phyloP scores from a whole-genome alignment of 768 basidiomycete species.

The Postia placenta region DNA sequence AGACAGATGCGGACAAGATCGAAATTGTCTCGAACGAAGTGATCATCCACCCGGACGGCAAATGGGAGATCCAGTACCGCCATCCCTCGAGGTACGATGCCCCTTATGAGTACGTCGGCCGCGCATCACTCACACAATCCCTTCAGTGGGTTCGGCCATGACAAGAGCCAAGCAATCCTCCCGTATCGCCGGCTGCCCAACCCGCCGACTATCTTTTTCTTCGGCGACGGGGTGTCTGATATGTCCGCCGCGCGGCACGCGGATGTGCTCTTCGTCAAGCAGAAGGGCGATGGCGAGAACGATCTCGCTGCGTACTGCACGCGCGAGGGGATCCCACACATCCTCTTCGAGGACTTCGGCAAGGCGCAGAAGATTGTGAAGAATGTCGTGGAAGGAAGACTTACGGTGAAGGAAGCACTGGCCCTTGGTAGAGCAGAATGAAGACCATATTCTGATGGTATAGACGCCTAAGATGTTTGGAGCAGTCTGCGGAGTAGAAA shows the following conservation, averaged over 20 bases:
- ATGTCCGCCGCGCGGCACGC: constrained; percentile 91
- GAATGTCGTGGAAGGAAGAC: constrained; percentile 66
- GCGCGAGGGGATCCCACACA: constrained; percentile 70
- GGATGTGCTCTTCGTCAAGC: constrained; percentile 92
- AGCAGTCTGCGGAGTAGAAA: too few species aligned
- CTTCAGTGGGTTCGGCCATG: constrained; percentile 81
- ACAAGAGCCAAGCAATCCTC: constrained; percentile 92
- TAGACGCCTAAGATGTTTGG: too few species aligned
- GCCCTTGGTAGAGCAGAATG: constrained; percentile 11
- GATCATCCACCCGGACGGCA: constrained; percentile 51
- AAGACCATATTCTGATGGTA: too few species aligned
- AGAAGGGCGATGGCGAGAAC: constrained; percentile 70
- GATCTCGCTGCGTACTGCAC: constrained; percentile 83
- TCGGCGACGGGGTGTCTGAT: constrained; percentile 96
- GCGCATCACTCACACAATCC: not conserved
- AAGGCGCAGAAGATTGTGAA: constrained; percentile 54
- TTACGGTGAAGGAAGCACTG: constrained; percentile 45
- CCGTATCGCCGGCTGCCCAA: constrained; percentile 71
- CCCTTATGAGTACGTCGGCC: not conserved
- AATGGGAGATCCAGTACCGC: constrained; percentile 81
- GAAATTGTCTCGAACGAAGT: constrained; percentile 95
- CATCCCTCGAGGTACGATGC: constrained; percentile 74
- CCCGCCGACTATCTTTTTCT: constrained; percentile 88
- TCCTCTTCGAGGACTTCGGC: constrained; percentile 70
- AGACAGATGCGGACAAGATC: constrained; percentile 66